Evolutionary conservation across 2,329 filamentous ascomycete species (phyloP).

Genomic region (Fusarium xyrophilum): DNA sequence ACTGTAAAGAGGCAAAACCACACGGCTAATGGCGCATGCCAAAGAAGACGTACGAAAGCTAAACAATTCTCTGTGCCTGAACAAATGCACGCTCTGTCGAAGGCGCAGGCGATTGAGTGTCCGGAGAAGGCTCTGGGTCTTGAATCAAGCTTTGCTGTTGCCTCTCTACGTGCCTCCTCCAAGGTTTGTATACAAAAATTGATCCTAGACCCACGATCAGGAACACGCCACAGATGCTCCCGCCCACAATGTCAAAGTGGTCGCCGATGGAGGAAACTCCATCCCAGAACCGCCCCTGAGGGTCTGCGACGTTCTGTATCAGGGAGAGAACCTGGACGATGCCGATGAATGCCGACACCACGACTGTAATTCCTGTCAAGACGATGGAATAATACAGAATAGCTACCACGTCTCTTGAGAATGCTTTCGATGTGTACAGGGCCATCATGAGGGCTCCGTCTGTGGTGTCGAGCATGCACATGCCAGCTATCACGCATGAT

Average conservation of each 20-base stretch:
- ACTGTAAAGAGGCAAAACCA: too few species aligned
- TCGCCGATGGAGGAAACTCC: slow-evolving; percentile 79
- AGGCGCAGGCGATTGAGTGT: slow-evolving; percentile 6
- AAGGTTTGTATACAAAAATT: slow-evolving; percentile 78
- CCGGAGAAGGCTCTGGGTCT: neutral
- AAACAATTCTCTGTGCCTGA: neutral
- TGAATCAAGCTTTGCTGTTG: slow-evolving; percentile 22
- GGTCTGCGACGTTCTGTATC: slow-evolving; percentile 76
- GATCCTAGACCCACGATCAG: slow-evolving; percentile 77
- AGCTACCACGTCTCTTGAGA: slow-evolving; percentile 82
- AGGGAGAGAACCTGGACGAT: slow-evolving; percentile 83
- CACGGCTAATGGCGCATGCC: neutral
- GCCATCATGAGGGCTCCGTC: slow-evolving; percentile 96
- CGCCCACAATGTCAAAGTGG: slow-evolving; percentile 85
- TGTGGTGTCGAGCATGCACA: slow-evolving; percentile 92
- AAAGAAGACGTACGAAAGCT: neutral
- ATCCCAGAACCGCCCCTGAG: slow-evolving; percentile 84
- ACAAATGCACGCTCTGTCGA: neutral
- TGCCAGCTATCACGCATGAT: slow-evolving; percentile 66
- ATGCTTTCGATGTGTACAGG: slow-evolving; percentile 81
- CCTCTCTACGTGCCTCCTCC: slow-evolving; percentile 63
- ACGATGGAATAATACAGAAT: slow-evolving; percentile 95
- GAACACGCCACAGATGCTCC: slow-evolving; percentile 85
- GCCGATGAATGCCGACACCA: slow-evolving; percentile 86
- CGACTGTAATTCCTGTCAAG: slow-evolving; percentile 80